Conservation (phyloP, 495 filamentous ascomycete species). For the Aspergillus sparsus region DNA sequence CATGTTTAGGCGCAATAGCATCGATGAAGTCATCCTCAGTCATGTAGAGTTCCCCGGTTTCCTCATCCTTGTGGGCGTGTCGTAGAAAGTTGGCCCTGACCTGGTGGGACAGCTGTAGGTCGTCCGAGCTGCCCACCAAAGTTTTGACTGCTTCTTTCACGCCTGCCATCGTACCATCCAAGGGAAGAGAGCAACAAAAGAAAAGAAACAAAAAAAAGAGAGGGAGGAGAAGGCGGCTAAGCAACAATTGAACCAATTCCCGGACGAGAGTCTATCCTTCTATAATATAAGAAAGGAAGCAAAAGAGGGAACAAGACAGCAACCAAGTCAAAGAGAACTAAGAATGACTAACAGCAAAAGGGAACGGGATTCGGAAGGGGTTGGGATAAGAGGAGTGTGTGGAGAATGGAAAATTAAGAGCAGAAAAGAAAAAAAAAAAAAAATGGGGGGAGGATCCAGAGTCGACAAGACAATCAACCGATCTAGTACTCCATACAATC, state of each 20-base stretch:
- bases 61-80: constrained; percentile 73
- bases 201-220: constrained; percentile 14
- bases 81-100: constrained; percentile 72
- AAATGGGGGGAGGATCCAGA: constrained; percentile 15
- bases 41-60: constrained; percentile 77
- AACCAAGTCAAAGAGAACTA: constrained; percentile 8
- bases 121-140: constrained; percentile 58
- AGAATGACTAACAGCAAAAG: constrained; percentile 11
- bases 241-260: constrained; percentile 3
- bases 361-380: constrained; percentile 24
- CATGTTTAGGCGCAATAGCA: constrained; percentile 81
- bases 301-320: constrained; percentile 6
- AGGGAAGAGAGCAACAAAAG: constrained; percentile 16
- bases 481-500: constrained; percentile 11
- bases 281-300: constrained; percentile 5
- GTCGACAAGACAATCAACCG: constrained; percentile 17
- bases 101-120: constrained; percentile 65
- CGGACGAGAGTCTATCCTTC: background rate
- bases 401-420: constrained; percentile 25
- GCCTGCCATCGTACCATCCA: constrained; percentile 47
- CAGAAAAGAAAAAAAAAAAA: constrained; percentile 14
- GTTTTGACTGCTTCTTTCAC: constrained; percentile 77
- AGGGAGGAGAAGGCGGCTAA: constrained; percentile 1
- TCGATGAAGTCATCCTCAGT: constrained; percentile 81
- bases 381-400: constrained; percentile 24